Percentiles rank a stretch among this genome's conserved stretches.
These are phyloP conservation scores for Cystobasidium pallidum DNA, from an alignment of 1,284 basidiomycete genomes.

Conservation along the genomic window DNA sequence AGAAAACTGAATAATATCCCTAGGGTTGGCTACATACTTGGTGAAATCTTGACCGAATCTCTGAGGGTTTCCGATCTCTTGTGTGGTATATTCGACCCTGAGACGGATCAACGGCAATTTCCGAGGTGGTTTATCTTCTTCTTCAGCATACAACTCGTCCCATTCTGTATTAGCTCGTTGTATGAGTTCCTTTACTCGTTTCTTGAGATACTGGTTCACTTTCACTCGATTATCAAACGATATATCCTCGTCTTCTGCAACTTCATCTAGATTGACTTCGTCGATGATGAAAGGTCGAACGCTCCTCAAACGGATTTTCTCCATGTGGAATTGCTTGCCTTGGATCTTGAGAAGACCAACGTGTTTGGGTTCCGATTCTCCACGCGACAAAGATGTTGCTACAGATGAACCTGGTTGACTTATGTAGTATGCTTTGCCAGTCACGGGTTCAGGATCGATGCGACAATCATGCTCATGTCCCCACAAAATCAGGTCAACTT, in stretches of 20 bases:
- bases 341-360: conserved; percentile 83
- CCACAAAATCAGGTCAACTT: conserved; percentile 91
- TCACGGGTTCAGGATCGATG: conserved; percentile 84
- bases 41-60: conserved; percentile 96
- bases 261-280: conserved; percentile 73
- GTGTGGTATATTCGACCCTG: conserved; percentile 78
- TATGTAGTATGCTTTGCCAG: conserved; percentile 88
- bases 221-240: conserved; percentile 77
- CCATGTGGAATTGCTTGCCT: conserved; percentile 81
- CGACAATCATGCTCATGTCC: conserved; percentile 98
- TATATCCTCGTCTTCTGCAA: conserved; percentile 64
- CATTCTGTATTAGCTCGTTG: conserved; percentile 73
- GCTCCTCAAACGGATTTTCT: conserved; percentile 82
- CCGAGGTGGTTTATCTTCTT: conserved; percentile 60
- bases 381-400: conserved; percentile 88
- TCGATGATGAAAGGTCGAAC: conserved; percentile 95
- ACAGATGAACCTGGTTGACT: conserved; percentile 94
- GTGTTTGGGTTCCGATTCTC: conserved; percentile 88
- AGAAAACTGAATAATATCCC: conserved; percentile 87
- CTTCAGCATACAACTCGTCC: conserved; percentile 71
- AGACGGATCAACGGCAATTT: conserved; percentile 90
- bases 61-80: conserved; percentile 90
- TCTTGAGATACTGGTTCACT: conserved; percentile 76
- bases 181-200: conserved; percentile 77
- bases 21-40: conserved; percentile 88